Evolutionary conservation across 257 asterid species (phyloP).

Genomic region (Lantana camara): DNA sequence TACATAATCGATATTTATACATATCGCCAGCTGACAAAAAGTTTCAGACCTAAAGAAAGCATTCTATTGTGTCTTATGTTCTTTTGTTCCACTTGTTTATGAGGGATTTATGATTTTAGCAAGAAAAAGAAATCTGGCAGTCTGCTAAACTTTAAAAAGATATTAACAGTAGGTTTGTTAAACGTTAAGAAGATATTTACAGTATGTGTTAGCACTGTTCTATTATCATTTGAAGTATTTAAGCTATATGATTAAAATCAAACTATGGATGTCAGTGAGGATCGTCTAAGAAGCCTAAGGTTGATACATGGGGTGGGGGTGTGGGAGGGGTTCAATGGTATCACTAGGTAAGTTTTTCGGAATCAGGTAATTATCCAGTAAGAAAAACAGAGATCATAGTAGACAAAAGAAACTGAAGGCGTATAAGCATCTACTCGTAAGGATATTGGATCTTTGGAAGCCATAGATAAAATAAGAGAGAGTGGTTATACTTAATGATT

Average conservation of each 20-base stretch:
- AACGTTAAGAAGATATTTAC: background rate
- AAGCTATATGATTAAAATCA: background rate
- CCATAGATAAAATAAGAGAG: conserved; percentile 5
- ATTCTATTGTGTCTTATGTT: conserved; percentile 4
- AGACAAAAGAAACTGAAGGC: conserved; percentile 3
- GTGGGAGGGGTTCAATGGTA: background rate
- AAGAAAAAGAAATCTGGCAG: background rate
- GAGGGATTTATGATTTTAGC: background rate
- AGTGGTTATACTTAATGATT: background rate
- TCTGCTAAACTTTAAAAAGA: background rate
- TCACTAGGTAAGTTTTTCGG: background rate
- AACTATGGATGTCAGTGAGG: conserved; percentile 13
- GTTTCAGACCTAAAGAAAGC: conserved; percentile 13
- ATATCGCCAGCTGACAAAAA: conserved; percentile 8
- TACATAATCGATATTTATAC: conserved; percentile 9
- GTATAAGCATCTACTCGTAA: conserved; percentile 14
- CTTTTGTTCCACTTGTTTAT: conserved; percentile 16
- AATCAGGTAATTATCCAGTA: background rate
- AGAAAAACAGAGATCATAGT: conserved; percentile 6
- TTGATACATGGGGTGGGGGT: background rate
- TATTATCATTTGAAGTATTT: background rate
- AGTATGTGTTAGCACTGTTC: background rate
- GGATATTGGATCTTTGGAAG: background rate
- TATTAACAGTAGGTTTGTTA: background rate
- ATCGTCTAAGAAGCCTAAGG: background rate